Base-by-base conservation (phyloP, 1,284 basidiomycete genomes). In the Bjerkandera adusta region DNA sequence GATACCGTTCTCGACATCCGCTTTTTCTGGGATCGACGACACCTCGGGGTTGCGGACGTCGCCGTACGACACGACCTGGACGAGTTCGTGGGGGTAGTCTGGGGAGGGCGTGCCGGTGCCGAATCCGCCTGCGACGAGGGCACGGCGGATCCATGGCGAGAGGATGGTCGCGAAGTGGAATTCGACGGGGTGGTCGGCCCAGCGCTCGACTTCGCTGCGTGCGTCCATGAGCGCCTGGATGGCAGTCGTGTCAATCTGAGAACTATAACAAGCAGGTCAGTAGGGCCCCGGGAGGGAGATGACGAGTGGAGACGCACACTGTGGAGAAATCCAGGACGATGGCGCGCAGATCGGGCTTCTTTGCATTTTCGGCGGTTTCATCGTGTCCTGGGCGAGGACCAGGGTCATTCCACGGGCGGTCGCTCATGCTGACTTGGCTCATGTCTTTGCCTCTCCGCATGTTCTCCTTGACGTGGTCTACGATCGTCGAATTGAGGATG, bases 351-450 rank as follows among this genome's bases (percentile, higher is more conserved):
- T 75, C 61, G 0, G 94, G 90, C 56, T 80, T 81, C 57, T 74
- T 72, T 18, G 68, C 53, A 52, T 91, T 87, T 18, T 67, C 69
- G 26, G 62, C 68, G 51, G 69, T 72, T 46, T 81, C 76, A 33
- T 68, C 70, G 5, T 68, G 57, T 18, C 71, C 73, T 42, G 74
- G 70, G 43, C 67, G 66, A 30, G 88, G 89, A 36, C 90, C 90
- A 11, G 92, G 87, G 61, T 97, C 94, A 64, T 99, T 99, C 96
- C 96, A 99, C 3, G 92, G 83, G 37, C 96, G 81, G 62, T 98
- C 93, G 55, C 77, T 73, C 37, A 80, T 66, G 45, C 65, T 75
- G 55, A 89, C 72, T 20, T 69, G 62, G 47, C 75, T 75, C 68
- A 89, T 76, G 63, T 92, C 89, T 56, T 75, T 76, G 16, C 92